These are phyloP conservation scores for Colletotrichum euphorbiae DNA, from an alignment of 2,329 filamentous ascomycete genomes.

Conservation along the genomic window DNA sequence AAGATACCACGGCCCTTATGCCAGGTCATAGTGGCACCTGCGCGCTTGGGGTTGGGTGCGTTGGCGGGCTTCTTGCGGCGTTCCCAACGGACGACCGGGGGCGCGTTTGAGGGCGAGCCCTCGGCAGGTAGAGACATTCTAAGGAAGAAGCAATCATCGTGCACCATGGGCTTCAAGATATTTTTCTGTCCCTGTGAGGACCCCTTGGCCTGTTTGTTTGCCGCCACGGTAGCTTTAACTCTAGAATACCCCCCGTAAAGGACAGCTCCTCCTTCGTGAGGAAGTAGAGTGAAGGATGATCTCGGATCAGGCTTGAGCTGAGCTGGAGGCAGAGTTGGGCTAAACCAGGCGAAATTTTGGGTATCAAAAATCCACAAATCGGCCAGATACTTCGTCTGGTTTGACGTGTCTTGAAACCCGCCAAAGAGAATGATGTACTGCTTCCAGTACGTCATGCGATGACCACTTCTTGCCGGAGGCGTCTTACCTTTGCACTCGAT, in stretches of 20 bases:
- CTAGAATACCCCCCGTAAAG: constrained; percentile 95
- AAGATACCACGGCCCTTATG: constrained; percentile 93
- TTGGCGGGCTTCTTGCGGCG: constrained; percentile 93
- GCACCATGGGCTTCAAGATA: constrained; percentile 85
- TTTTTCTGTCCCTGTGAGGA: constrained; percentile 73
- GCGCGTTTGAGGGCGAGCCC: constrained; percentile 73
- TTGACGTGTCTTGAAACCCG: constrained; percentile 96
- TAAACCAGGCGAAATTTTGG: constrained; percentile 85
- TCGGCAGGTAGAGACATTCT: constrained; percentile 78
- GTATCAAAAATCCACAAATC: constrained; percentile 98
- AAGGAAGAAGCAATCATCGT: constrained; percentile 95
- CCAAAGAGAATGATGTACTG: constrained; percentile 97
- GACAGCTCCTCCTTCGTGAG: constrained; percentile 89
- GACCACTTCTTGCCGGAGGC: constrained; percentile 88
- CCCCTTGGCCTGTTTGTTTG: constrained; percentile 74
- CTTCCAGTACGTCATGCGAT: constrained; percentile 97
- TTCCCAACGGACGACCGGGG: constrained; percentile 88
- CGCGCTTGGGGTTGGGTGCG: constrained; percentile 82
- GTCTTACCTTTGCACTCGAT: constrained; percentile 83
- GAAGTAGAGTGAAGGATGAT: constrained; percentile 91
- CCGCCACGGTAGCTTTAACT: constrained; percentile 76
- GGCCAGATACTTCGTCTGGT: constrained; percentile 91
- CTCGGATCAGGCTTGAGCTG: constrained; percentile 90
- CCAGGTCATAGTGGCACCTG: constrained; percentile 92
- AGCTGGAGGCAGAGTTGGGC: constrained; percentile 78